Evolutionary conservation across 2,329 filamentous ascomycete species (phyloP), one percentile per base, ranked within the genome.

Genomic region (Lachnellula subtilissima): DNA sequence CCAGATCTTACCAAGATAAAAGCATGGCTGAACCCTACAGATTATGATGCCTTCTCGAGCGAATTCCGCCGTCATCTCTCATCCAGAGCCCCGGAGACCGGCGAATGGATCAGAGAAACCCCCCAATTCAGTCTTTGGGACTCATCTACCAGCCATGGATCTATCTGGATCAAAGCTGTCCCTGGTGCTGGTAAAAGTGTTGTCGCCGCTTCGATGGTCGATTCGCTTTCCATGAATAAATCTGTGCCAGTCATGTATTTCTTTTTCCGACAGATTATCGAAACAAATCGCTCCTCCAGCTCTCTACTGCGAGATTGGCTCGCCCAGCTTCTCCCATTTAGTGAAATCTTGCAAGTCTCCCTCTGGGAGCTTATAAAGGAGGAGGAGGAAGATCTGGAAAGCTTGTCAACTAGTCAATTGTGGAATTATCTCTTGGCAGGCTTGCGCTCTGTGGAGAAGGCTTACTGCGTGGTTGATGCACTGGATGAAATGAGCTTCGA

Each of bases 391-490:
- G 53, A 48, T 17, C 14, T 66, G 23, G 60, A 58, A n/a, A 48
- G 55, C 28, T 36, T 57, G 19, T 56, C 58, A 8, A 51, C 58
- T 37, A 51, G 58, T 14, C 36, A 66, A 12, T 57, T 75, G 4
- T 73, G 71, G 70, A 57, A 61, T 4, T 50, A 68, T 36, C 57
- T 74, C 4, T 53, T 63, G 5, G 59, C 60, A 28, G 19, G 63
- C 55, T 19, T 67, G 6, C 28, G 56, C 28, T 47, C 42, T 19
- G 50, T 66, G 12, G 54, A 59, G 2, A 42, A 56, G 32, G 72
- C 69, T 0, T 78, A 73, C 52, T 74, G 78, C 4, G 76, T 79
- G 50, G 75, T 78, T 60, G 76, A 78, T 70, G 73, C 76, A 28
- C 36, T 64, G n/a, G 72, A 67, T 1, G 61, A 62, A 48, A 50